Percentiles rank a stretch among this genome's conserved stretches.
Evolutionary conservation across 106 monocot species (phyloP).

Genomic region (Gastrodia elata): DNA sequence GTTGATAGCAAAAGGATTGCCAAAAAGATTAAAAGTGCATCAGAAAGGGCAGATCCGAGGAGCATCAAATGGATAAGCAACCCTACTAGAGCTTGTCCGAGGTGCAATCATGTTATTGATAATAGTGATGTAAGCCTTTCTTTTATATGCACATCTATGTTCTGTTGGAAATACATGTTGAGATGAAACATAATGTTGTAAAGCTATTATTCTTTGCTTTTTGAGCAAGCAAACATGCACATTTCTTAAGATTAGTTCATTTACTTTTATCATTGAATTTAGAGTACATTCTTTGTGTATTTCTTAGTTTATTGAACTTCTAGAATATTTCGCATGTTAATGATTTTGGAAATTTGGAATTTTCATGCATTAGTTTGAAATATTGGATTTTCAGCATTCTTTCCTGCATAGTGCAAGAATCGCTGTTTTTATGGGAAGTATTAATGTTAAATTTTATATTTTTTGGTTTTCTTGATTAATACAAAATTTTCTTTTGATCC

Average conservation of each 20-base stretch:
- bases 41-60: constrained; percentile 42
- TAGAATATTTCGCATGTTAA: neutral
- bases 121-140: constrained; percentile 78
- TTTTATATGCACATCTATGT: neutral
- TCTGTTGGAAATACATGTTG: neutral
- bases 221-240: neutral
- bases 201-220: neutral
- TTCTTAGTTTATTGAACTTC: neutral
- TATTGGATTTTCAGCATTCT: too few relatives aligned
- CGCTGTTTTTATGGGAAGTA: too few relatives aligned
- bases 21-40: constrained; percentile 84
- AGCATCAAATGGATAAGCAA: constrained; percentile 71
- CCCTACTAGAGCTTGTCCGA: constrained; percentile 76
- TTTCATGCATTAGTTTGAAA: too few relatives aligned
- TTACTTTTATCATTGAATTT: neutral
- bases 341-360: neutral
- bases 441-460: too few relatives aligned
- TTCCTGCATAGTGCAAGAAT: too few relatives aligned
- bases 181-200: neutral
- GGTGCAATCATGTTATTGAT: constrained; percentile 67
- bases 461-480: too few relatives aligned
- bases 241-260: neutral
- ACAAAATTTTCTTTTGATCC: too few relatives aligned
- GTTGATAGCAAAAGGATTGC: constrained; percentile 88
- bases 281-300: neutral